phyloP scores from a whole-genome alignment of 805 yeast genomes.

The Hanseniaspora occidentalis region DNA sequence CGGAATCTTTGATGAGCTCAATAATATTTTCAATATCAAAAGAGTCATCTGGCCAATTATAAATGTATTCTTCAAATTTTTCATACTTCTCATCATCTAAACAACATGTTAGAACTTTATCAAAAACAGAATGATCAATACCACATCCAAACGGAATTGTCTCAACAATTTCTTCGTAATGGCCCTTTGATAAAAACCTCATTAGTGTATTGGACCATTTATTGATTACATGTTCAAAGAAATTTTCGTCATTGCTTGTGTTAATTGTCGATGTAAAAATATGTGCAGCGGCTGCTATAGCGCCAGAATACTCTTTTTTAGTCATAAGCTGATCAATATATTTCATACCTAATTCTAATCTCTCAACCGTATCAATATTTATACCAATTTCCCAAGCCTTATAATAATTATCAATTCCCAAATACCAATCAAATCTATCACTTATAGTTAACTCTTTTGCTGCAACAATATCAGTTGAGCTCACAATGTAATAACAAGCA shows the following conservation, averaged over 20 bases:
- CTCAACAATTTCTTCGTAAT: constrained; percentile 34
- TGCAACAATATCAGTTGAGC: constrained; percentile 71
- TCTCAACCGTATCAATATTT: constrained; percentile 35
- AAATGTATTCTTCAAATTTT: constrained; percentile 31
- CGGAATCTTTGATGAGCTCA: constrained; percentile 32
- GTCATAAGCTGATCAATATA: constrained; percentile 30
- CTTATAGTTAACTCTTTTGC: constrained; percentile 57
- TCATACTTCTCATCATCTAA: constrained; percentile 24
- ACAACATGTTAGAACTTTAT: constrained; percentile 35
- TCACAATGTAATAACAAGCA: constrained; percentile 50
- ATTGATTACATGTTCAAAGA: constrained; percentile 17
- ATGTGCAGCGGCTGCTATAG: constrained; percentile 35
- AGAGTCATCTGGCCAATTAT: constrained; percentile 44
- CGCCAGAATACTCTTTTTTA: constrained; percentile 40
- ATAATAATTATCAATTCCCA: constrained; percentile 37
- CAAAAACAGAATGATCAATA: constrained; percentile 31
- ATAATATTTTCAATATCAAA: constrained; percentile 37
- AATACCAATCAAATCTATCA: constrained; percentile 67
- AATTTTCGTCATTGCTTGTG: constrained; percentile 11
- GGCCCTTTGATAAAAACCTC: constrained; percentile 36
- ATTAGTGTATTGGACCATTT: constrained; percentile 60
- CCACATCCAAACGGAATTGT: constrained; percentile 40
- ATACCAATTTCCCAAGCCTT: constrained; percentile 76
- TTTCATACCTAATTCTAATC: constrained; percentile 48
- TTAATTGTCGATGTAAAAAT: constrained; percentile 24